phyloP scores from a whole-genome alignment of 148 eudicot species.

The Nepenthes gracilis region DNA sequence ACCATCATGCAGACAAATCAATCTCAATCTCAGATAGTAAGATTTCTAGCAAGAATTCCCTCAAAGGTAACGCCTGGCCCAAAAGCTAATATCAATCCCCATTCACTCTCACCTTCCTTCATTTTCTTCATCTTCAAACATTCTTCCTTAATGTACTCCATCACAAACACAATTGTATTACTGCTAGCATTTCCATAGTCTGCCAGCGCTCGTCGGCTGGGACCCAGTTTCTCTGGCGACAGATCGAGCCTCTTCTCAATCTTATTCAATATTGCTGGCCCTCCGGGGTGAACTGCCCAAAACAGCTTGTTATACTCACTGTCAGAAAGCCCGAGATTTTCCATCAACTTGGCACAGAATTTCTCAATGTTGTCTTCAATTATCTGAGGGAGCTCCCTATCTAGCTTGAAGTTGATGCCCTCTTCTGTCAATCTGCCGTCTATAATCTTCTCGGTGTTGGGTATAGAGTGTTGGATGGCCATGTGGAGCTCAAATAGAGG shows the following conservation, averaged over 20 bases:
- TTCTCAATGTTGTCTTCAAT: slow-evolving; percentile 74
- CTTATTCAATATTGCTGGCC: slow-evolving; percentile 81
- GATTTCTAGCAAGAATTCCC: slow-evolving; percentile 83
- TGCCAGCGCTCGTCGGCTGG: slow-evolving; percentile 71
- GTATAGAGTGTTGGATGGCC: slow-evolving; percentile 73
- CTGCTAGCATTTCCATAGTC: slow-evolving; percentile 95
- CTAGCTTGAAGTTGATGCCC: slow-evolving; percentile 80
- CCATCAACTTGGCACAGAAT: slow-evolving; percentile 55
- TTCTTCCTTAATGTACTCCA: slow-evolving; percentile 85
- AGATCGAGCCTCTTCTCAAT: slow-evolving; percentile 65
- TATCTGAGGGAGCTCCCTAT: slow-evolving; percentile 69
- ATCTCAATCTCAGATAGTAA: slow-evolving; percentile 16
- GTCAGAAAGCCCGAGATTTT: slow-evolving; percentile 16
- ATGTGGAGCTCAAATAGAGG: slow-evolving; percentile 82
- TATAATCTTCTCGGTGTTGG: slow-evolving; percentile 72
- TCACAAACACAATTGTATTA: slow-evolving; percentile 87
- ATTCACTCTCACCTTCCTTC: slow-evolving; percentile 26
- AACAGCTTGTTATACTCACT: slow-evolving; percentile 60
- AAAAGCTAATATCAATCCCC: slow-evolving; percentile 93
- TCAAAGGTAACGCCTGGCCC: slow-evolving; percentile 94
- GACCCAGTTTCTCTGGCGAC: slow-evolving; percentile 48
- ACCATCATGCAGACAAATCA: too few relatives aligned
- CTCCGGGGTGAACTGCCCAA: slow-evolving; percentile 99
- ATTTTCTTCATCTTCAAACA: slow-evolving; percentile 23
- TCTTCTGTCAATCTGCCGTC: slow-evolving; percentile 92